Base-by-base conservation (phyloP, 768 basidiomycete species). In the Pluteus cervinus region DNA sequence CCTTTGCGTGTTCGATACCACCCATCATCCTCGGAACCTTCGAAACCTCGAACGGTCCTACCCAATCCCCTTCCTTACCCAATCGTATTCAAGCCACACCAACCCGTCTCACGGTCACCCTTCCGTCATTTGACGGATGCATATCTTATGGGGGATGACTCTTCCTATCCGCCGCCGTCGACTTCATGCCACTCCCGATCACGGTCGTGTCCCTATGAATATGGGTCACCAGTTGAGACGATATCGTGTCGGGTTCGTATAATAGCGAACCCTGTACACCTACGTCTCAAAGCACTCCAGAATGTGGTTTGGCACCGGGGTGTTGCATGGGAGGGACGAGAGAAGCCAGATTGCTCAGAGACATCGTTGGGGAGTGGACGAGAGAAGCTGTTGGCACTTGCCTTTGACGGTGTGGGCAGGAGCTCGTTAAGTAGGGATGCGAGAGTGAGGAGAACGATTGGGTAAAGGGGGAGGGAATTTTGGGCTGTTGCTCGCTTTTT, bases 281-380 rank as follows among this genome's bases (percentile, higher is more conserved):
- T 83, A 35, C 62, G 79, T 3, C 50, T 83, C 28, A 68, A 66
- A 51, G 82, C 81, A n/a, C 55, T 80, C 49, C 71, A 75, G 48
- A 81, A 80, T 47, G 53, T 72, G 7, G 63, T 73, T 52, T 63
- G 50, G 47, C 58, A 59, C 43, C 57, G 60, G 3, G 70, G 62
- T n/a, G 52, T 61, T 45, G 49, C 55, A 42, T 73, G 71, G 69
- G 71, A 71, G 45, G 72, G 71, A 3, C 58, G 63, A 9, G 67
- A 60, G 28, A n/a, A n/a, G n/a, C n/a, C n/a, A n/a, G n/a, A n/a
- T n/a, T n/a, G n/a, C n/a, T 57, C 65, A 17, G 74, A 76, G 32
- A 72, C 71, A 25, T 60, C 61, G 14, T 54, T 79, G 33, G 71
- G 71, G 2, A 72, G 69, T 33, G 79, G 78, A 30, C 61, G 67